Evolutionary conservation across 768 basidiomycete genomes (phyloP), one percentile per base, ranked within the genome.

Genomic region (Suillus americanus): DNA sequence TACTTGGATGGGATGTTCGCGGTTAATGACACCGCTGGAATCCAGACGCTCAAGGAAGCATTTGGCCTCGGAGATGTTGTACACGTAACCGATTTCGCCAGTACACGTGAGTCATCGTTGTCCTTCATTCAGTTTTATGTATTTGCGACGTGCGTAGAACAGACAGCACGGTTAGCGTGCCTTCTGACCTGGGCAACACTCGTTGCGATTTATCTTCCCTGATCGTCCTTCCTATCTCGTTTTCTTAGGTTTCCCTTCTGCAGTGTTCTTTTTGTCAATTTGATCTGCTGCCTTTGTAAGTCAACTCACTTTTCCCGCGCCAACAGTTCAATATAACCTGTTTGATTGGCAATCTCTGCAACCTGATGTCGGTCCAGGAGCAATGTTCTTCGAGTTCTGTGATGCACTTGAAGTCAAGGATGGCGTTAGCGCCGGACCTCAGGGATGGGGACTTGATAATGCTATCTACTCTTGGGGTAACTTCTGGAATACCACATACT

Each of bases 311-410:
- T 16, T 16, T 7, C 14, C 25, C 8, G 37, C 9, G 9, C 4
- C 37, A 57, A 60, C 41, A 87, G 61, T 82, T 77, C 61, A 82
- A 85, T 69, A 83, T 85, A 69, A 79, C 88, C 9, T 62, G 62
- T 87, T 83, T 81, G 87, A 89, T 60, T 92, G 90, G 90, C 90
- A 91, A 69, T 67, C 68, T 10, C 71, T 91, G n/a, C 84, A 86
- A 46, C 85, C 86, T 1, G 76, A 79, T 16, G 73, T 75, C 2
- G 86, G 86, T 4, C 77, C 77, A 20, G 74, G 71, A 14, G 69
- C 70, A 0, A 50, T 67, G 35, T 82, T 80, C 71, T 77, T 75
- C 70, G 10, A 74, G 30, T 82, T 82, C 66, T 80, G 79, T 63
- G 80, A 80, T 62, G 78, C 76, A 5, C 69, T 80, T 2, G 77